phyloP scores from a whole-genome alignment of 345 rosid genomes.

The Hibiscus syriacus region DNA sequence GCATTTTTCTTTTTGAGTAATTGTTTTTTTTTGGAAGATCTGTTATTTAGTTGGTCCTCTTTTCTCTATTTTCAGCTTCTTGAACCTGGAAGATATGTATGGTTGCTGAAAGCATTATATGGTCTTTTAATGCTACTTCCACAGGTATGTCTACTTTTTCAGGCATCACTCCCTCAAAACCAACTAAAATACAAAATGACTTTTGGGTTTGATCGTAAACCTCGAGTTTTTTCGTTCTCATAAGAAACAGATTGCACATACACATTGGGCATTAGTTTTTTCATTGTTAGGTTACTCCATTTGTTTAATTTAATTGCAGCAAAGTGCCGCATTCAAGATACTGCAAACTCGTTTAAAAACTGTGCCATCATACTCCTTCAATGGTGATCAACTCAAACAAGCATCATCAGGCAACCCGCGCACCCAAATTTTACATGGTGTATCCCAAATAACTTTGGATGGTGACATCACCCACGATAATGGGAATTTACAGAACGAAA shows the following conservation, averaged over 20 bases:
- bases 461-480: conserved; percentile 48
- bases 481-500: conserved; percentile 59
- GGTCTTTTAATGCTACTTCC: conserved; percentile 99
- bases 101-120: conserved; percentile 83
- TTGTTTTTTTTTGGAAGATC: conserved; percentile 2
- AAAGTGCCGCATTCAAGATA: conserved; percentile 90
- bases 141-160: conserved; percentile 43
- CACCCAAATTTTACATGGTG: conserved; percentile 49
- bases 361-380: conserved; percentile 71
- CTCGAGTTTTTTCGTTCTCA: neutral
- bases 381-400: conserved; percentile 56
- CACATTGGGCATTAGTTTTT: neutral
- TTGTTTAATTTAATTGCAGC: conserved; percentile 39
- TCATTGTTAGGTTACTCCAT: neutral
- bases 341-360: conserved; percentile 81
- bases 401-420: conserved; percentile 67
- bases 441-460: conserved; percentile 51
- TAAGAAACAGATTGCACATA: neutral
- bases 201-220: neutral
- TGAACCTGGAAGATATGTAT: conserved; percentile 86
- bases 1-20: neutral
- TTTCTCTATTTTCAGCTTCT: conserved; percentile 56
- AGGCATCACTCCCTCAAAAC: neutral
- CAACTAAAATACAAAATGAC: neutral
- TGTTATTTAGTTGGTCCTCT: neutral